Conservation (phyloP, 2,329 filamentous ascomycete genomes). For the Colletotrichum somersetense region DNA sequence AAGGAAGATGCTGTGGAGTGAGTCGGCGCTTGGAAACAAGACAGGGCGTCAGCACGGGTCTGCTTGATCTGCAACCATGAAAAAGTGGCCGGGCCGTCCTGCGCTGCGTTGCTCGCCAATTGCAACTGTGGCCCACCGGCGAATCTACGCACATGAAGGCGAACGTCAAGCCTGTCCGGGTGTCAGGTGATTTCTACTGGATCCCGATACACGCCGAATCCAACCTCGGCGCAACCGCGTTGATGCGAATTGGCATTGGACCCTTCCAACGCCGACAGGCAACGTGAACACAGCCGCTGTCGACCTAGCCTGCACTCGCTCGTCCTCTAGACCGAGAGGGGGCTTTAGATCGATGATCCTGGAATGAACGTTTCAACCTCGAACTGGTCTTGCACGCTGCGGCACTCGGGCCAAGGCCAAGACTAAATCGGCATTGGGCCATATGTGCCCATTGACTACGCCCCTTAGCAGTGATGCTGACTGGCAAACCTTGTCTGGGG, state of each 20-base stretch:
- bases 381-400: constrained; percentile 32
- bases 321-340: constrained; percentile 7
- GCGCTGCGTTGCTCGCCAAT: background rate
- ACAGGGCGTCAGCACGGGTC: constrained; percentile 19
- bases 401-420: constrained; percentile 31
- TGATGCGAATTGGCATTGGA: constrained; percentile 3
- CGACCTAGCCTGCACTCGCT: constrained; percentile 7
- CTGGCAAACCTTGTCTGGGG: constrained; percentile 31
- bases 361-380: constrained; percentile 42
- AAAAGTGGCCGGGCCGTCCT: constrained; percentile 10
- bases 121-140: constrained; percentile 13
- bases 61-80: constrained; percentile 32
- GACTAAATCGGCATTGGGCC: constrained; percentile 15
- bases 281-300: constrained; percentile 9
- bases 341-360: constrained; percentile 38
- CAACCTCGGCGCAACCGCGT: background rate
- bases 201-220: background rate
- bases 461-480: constrained; percentile 18
- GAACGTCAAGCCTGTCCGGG: background rate
- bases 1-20: constrained; percentile 28
- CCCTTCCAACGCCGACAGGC: constrained; percentile 2
- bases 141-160: constrained; percentile 2
- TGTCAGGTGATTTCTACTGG: constrained; percentile 5
- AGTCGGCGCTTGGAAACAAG: constrained; percentile 26
- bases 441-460: constrained; percentile 1